Evolutionary conservation across 495 filamentous ascomycete genomes (phyloP).

Genomic region (Lophiostoma macrostomum): DNA sequence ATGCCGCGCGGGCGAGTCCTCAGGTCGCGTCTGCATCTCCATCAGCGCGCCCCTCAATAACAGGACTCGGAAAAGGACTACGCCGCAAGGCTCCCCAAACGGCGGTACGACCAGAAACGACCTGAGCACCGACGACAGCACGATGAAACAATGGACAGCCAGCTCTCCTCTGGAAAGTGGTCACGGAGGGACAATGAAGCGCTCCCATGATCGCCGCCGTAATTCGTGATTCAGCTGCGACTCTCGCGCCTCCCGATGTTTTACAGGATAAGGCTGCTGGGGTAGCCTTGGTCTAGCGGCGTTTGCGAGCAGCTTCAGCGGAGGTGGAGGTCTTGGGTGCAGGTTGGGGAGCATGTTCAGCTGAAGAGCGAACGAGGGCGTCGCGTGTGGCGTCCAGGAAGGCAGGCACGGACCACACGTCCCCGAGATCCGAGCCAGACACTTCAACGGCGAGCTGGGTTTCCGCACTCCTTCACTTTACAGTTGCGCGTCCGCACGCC

Average conservation of each 20-base stretch:
- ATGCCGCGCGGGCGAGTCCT: constrained; percentile 23
- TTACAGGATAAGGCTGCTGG: constrained; percentile 30
- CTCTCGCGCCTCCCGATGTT: constrained; percentile 19
- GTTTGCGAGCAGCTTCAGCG: constrained; percentile 17
- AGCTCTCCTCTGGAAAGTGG: constrained; percentile 18
- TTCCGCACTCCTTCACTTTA: neutral
- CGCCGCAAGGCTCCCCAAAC: constrained; percentile 3
- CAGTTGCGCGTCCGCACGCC: neutral
- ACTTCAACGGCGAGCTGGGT: constrained; percentile 19
- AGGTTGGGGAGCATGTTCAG: constrained; percentile 14
- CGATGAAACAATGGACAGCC: constrained; percentile 16
- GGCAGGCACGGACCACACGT: neutral
- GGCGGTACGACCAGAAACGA: constrained; percentile 4
- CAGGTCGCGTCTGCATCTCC: constrained; percentile 28
- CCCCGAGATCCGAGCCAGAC: constrained; percentile 5
- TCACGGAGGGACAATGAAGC: constrained; percentile 4
- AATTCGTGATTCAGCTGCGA: constrained; percentile 29
- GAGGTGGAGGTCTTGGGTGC: constrained; percentile 19
- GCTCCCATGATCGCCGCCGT: constrained; percentile 21
- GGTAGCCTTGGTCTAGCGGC: constrained; percentile 21
- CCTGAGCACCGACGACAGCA: neutral
- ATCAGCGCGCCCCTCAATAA: constrained; percentile 13
- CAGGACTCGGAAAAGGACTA: neutral
- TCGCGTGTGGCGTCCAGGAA: neutral
- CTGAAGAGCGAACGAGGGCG: constrained; percentile 19